A percentile compares a stretch with the other conserved stretches of the same genome.
Evolutionary conservation across 1,284 basidiomycete genomes (phyloP).

Genomic region (Leucoagaricus sp.): DNA sequence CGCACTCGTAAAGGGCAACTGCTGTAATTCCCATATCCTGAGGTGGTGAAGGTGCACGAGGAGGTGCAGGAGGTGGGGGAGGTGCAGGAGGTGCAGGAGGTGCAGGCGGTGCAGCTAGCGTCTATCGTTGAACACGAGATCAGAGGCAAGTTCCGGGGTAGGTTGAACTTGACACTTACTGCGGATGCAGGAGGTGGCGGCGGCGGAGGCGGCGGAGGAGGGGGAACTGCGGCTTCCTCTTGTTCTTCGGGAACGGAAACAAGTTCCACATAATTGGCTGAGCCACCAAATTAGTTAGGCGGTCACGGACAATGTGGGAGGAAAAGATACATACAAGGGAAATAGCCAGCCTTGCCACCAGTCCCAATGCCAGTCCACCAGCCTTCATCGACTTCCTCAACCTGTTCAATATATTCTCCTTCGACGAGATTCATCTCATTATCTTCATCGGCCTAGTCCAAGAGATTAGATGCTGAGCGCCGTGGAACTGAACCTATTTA

Average conservation of each 20-base stretch:
- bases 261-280: conserved; percentile 82
- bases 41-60: conserved; percentile 32
- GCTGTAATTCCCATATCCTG: conserved; percentile 63
- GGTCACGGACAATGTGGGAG: background rate
- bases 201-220: conserved; percentile 40
- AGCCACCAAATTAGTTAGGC: conserved; percentile 2
- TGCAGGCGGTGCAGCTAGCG: conserved; percentile 43
- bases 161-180: conserved; percentile 26
- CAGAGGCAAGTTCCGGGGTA: background rate
- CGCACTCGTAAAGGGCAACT: conserved; percentile 78
- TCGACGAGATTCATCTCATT: conserved; percentile 83
- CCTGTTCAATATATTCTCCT: conserved; percentile 80
- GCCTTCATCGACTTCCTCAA: conserved; percentile 84
- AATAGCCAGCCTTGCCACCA: conserved; percentile 68
- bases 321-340: conserved; percentile 58
- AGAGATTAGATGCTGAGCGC: background rate
- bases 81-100: conserved; percentile 34
- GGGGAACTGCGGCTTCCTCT: conserved; percentile 34
- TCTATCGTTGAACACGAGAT: conserved; percentile 15
- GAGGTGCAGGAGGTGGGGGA: conserved; percentile 13
- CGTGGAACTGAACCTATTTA: conserved; percentile 22
- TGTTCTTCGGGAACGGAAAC: conserved; percentile 48
- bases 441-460: conserved; percentile 68
- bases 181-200: conserved; percentile 48
- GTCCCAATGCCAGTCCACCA: conserved; percentile 82